Evolutionary conservation across 257 asterid genomes (phyloP).

Genomic region (Avicennia marina): DNA sequence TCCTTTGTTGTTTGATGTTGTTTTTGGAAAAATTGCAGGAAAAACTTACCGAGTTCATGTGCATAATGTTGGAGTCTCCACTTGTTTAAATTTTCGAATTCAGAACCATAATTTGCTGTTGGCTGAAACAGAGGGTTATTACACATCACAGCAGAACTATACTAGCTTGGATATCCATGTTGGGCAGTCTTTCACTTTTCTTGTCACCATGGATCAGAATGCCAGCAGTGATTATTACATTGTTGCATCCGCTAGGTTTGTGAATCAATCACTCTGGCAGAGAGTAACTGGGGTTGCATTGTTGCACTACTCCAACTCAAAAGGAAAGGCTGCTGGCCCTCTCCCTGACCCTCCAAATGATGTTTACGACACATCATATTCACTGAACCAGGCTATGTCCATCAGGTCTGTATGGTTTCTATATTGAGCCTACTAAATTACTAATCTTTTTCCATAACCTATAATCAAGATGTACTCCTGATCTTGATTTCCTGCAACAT

Average conservation of each 20-base stretch:
- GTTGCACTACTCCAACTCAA: constrained; percentile 81
- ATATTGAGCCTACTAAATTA: too few relatives aligned
- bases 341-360: constrained; percentile 96
- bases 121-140: constrained; percentile 84
- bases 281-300: constrained; percentile 89
- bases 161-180: constrained; percentile 85
- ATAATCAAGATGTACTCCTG: too few relatives aligned
- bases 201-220: constrained; percentile 89
- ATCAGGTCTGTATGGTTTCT: constrained; percentile 49
- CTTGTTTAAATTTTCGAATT: constrained; percentile 72
- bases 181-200: constrained; percentile 82
- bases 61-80: constrained; percentile 78
- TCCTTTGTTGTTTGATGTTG: neutral
- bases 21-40: constrained; percentile 36
- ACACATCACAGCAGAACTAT: constrained; percentile 80
- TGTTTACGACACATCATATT: constrained; percentile 45
- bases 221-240: constrained; percentile 94
- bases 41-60: constrained; percentile 75
- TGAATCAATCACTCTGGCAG: constrained; percentile 79
- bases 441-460: too few relatives aligned
- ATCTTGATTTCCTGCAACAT: too few relatives aligned
- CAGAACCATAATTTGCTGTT: constrained; percentile 73
- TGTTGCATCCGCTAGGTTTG: constrained; percentile 91
- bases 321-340: constrained; percentile 68
- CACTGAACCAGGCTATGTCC: constrained; percentile 78